Evolutionary conservation across 129 eudicot species (phyloP).

Genomic region (Mikania micrantha): DNA sequence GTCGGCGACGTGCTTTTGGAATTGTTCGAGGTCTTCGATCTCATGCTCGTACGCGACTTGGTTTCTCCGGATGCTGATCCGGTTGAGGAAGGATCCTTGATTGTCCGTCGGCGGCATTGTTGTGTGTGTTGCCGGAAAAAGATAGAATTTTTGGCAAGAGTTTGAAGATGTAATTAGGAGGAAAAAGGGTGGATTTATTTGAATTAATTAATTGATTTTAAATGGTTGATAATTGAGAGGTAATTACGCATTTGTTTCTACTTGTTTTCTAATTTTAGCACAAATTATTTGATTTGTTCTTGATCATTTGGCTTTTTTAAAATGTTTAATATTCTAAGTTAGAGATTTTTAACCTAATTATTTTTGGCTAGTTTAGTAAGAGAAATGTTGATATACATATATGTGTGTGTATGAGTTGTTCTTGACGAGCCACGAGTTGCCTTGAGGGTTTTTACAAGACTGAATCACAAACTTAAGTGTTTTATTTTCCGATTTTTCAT

Average conservation of each 20-base stretch:
- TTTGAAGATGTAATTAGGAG: not conserved
- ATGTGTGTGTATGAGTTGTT: no score
- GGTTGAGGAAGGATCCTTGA: slow-evolving; percentile 71
- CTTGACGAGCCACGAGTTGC: no score
- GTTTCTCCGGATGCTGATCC: slow-evolving; percentile 90
- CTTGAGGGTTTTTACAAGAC: no score
- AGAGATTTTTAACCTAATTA: no score
- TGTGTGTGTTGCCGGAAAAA: not conserved
- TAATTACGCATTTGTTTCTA: not conserved
- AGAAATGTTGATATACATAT: no score
- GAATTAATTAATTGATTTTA: not conserved
- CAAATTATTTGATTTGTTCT: no score
- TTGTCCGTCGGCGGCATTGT: slow-evolving; percentile 63
- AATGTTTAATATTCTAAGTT: no score
- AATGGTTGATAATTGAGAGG: slow-evolving; percentile 6
- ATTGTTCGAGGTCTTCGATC: slow-evolving; percentile 67
- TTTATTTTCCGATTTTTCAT: no score
- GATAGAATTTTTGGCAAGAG: not conserved
- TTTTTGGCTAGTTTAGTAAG: no score
- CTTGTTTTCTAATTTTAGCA: not conserved
- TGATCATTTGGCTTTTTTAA: no score
- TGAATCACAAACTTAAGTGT: no score
- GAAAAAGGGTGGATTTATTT: slow-evolving; percentile 1
- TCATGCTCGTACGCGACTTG: slow-evolving; percentile 65
- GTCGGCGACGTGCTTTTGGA: slow-evolving; percentile 62